Conservation (phyloP, 2,329 filamentous ascomycete genomes). For the Pseudogymnoascus sp. region DNA sequence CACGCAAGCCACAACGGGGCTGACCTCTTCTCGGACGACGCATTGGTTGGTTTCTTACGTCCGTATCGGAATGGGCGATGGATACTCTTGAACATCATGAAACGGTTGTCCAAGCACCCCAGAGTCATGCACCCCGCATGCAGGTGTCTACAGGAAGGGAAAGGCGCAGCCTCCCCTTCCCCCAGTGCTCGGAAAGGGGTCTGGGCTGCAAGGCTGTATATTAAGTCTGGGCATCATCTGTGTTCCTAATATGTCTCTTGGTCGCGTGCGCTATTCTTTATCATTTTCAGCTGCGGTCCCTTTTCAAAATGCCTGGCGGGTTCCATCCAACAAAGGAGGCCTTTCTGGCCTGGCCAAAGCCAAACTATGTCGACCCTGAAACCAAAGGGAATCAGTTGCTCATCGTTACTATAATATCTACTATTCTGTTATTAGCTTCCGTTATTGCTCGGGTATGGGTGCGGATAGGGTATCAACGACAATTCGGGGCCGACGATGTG, state of each 20-base stretch:
- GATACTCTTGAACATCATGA: background rate
- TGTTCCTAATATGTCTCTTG: background rate
- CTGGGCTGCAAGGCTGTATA: background rate
- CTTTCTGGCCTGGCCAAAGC: background rate
- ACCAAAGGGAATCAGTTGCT: background rate
- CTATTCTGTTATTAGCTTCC: background rate
- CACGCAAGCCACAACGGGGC: background rate
- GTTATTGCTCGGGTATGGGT: constrained; percentile 1
- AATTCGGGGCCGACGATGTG: background rate
- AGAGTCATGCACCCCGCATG: background rate
- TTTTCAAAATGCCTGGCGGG: constrained; percentile 1
- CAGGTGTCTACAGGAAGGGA: background rate
- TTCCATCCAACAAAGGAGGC: background rate
- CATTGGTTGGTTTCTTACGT: background rate
- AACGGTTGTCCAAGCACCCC: background rate
- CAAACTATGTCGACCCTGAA: constrained; percentile 1
- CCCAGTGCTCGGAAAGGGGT: background rate
- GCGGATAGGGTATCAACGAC: background rate
- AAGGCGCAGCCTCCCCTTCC: background rate
- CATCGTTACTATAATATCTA: background rate
- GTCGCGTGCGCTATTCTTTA: background rate
- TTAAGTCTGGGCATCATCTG: background rate
- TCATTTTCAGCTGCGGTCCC: background rate
- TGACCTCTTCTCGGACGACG: background rate
- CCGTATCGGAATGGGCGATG: background rate